Percentiles rank a stretch among this genome's conserved stretches.
Conservation (phyloP, 495 filamentous ascomycete species). For the Penicillium ochrochloron region DNA sequence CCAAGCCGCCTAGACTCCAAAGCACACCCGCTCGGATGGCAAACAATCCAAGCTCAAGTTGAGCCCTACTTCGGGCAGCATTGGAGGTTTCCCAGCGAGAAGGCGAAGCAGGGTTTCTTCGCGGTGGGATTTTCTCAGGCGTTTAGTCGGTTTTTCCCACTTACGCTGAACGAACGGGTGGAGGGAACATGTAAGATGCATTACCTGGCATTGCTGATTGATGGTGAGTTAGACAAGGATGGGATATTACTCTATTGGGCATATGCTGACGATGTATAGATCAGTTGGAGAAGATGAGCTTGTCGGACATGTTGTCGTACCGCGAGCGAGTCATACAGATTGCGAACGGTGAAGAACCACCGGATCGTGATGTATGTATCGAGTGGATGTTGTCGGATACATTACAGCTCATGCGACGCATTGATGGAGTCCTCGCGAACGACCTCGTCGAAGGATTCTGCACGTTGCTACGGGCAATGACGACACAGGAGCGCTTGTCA, state of each 20-base stretch:
- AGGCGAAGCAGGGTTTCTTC: slow-evolving; percentile 24
- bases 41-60: slow-evolving; percentile 23
- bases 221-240: slow-evolving; percentile 18
- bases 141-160: slow-evolving; percentile 27
- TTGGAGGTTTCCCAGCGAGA: slow-evolving; percentile 26
- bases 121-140: slow-evolving; percentile 28
- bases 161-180: slow-evolving; percentile 25
- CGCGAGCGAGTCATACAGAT: slow-evolving; percentile 25
- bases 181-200: slow-evolving; percentile 26
- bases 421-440: slow-evolving; percentile 18
- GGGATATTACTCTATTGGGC: background rate
- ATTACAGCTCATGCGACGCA: slow-evolving; percentile 13
- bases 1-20: slow-evolving; percentile 23
- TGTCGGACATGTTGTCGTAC: slow-evolving; percentile 27
- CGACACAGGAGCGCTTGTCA: slow-evolving; percentile 18
- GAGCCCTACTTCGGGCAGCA: slow-evolving; percentile 26
- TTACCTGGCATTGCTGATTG: slow-evolving; percentile 27
- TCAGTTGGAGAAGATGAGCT: slow-evolving; percentile 31
- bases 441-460: slow-evolving; percentile 30
- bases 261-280: slow-evolving; percentile 19
- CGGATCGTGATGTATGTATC: slow-evolving; percentile 13
- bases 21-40: slow-evolving; percentile 25
- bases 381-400: slow-evolving; percentile 33
- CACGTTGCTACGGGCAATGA: slow-evolving; percentile 25
- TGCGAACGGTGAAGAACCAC: slow-evolving; percentile 10